Conservation (phyloP, 2,329 filamentous ascomycete genomes). For the Diaporthe ilicicola region DNA sequence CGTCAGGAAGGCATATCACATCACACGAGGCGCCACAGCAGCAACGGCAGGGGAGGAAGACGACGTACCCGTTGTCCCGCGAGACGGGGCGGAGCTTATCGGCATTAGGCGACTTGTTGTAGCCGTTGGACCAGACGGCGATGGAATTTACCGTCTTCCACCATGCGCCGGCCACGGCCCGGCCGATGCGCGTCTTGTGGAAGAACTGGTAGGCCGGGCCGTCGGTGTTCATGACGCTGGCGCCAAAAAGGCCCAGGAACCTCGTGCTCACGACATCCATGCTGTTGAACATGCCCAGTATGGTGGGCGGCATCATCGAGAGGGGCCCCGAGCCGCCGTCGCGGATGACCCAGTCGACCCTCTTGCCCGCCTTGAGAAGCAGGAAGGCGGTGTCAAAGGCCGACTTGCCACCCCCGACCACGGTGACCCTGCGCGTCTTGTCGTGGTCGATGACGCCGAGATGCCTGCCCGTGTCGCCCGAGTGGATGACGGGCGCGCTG, state of each 20-base stretch:
- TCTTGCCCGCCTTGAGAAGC: slow-evolving; percentile 59
- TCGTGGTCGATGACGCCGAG: slow-evolving; percentile 42
- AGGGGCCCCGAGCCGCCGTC: slow-evolving; percentile 63
- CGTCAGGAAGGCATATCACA: too few species aligned
- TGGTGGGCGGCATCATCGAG: slow-evolving; percentile 57
- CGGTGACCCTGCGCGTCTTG: slow-evolving; percentile 48
- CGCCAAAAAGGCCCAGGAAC: slow-evolving; percentile 38
- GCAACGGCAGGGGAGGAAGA: too few species aligned
- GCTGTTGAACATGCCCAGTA: slow-evolving; percentile 45
- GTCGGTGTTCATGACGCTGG: slow-evolving; percentile 42
- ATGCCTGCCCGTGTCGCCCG: slow-evolving; percentile 56
- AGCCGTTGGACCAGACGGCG: not conserved
- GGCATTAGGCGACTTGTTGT: not conserved
- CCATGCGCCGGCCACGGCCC: slow-evolving; percentile 30
- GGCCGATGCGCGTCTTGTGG: slow-evolving; percentile 38
- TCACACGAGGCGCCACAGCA: too few species aligned
- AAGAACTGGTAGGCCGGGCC: slow-evolving; percentile 40
- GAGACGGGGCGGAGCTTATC: not conserved
- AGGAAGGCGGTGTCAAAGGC: slow-evolving; percentile 70
- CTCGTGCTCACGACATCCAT: slow-evolving; percentile 41
- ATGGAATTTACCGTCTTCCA: slow-evolving; percentile 35
- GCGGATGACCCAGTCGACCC: slow-evolving; percentile 67
- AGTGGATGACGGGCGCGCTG: slow-evolving; percentile 63
- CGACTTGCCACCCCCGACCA: slow-evolving; percentile 70
- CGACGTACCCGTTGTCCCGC: not conserved